phyloP scores from a whole-genome alignment of 1,284 basidiomycete genomes.

The Boletellus dicymbophilus region DNA sequence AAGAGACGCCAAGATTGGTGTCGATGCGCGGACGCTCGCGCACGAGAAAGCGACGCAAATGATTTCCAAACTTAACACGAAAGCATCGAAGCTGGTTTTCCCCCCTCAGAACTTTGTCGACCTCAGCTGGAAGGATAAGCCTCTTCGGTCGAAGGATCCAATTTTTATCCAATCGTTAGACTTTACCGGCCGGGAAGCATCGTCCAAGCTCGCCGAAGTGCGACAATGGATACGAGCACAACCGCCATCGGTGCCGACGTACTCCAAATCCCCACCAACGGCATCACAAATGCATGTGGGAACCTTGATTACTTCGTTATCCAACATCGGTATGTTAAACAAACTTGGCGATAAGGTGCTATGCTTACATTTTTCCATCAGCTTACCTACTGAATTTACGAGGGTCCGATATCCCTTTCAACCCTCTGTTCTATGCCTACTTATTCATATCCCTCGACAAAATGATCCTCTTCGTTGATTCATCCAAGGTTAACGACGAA shows the following conservation, averaged over 20 bases:
- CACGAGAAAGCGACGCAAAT: constrained; percentile 69
- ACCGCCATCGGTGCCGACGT: constrained; percentile 60
- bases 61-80: constrained; percentile 52
- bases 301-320: constrained; percentile 62
- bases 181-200: constrained; percentile 70
- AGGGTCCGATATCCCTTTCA: constrained; percentile 85
- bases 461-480: constrained; percentile 72
- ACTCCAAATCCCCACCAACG: constrained; percentile 60
- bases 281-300: constrained; percentile 64
- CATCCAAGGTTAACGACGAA: constrained; percentile 55
- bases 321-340: constrained; percentile 57
- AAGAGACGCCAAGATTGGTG: constrained; percentile 67
- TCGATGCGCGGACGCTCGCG: constrained; percentile 89
- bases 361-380: constrained; percentile 15
- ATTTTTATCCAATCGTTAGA: constrained; percentile 77
- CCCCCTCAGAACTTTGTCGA: constrained; percentile 87
- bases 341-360: neutral
- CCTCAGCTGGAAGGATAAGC: constrained; percentile 78
- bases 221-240: constrained; percentile 64
- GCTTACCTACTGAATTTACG: constrained; percentile 46
- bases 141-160: constrained; percentile 64
- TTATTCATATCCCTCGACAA: constrained; percentile 67
- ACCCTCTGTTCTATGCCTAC: constrained; percentile 87
- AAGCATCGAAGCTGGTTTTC: constrained; percentile 64
- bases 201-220: constrained; percentile 57